Base-by-base conservation (phyloP, 2,329 filamentous ascomycete species). In the Claviceps humidiphila region DNA sequence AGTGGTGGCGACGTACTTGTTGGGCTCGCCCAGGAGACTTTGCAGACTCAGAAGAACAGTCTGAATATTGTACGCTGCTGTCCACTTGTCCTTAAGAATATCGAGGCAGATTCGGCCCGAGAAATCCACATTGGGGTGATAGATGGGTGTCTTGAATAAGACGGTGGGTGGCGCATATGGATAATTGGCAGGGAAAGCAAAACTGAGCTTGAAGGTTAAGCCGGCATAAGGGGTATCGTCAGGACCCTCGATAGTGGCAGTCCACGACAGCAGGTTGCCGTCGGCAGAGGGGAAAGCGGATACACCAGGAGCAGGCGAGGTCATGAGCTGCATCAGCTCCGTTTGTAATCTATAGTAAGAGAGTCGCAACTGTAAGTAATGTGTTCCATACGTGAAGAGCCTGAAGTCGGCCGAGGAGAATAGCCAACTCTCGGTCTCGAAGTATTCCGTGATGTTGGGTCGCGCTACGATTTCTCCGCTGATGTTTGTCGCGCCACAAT, bases 31-130 rank as follows among this genome's bases (percentile, higher is more conserved):
- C 37, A 98, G 78, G 64, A 98, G 73, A 69, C 90, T 96, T 72
- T 98, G 93, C 69, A 98, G 71, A 61, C 91, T 97, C 62, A 98
- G 70, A 52, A 98, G 74, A 47, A 98, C 88, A 47, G 86, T 95
- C 69, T 94, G 88, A 56, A 95, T 89, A 65, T 97, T 97, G 77
- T 96, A 94, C 44, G 94, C 90, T 17, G 93, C 89, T 54, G 89
- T 95, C 93, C 93, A 98, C 74, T 96, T 96, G 70, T 97, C 93
- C 77, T 96, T 97, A 58, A 98, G 77, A 60, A 98, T 98, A 65
- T 98, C 94, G 55, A 98, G 77, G 68, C 93, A 98, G 70, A 98
- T 98, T 53, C 93, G 81, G 42, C 93, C 93, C 3, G 87, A 90
- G 73, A 98, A 96, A 72, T 98, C 93, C 61, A 98, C 88, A 63